These are phyloP conservation scores for Apiotrichum sp. DNA, from an alignment of 1,284 basidiomycete genomes.

Conservation along the genomic window DNA sequence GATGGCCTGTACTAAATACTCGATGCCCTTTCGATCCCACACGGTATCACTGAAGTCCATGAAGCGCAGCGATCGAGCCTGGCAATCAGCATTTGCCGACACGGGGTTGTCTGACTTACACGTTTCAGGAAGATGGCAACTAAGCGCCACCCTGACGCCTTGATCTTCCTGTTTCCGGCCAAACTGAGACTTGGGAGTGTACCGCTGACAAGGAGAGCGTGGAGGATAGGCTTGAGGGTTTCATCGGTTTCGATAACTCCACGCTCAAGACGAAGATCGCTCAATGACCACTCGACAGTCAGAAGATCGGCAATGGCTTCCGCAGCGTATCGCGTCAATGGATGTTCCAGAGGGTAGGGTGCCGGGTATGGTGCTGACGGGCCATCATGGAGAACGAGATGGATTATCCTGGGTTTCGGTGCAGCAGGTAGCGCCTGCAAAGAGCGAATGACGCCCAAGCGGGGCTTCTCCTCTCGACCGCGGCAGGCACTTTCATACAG, in stretches of 20 bases:
- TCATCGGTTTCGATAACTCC: constrained; percentile 72
- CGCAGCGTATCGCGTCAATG: constrained; percentile 62
- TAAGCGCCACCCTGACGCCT: constrained; percentile 68
- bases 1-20: constrained; percentile 72
- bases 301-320: constrained; percentile 81
- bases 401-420: constrained; percentile 31
- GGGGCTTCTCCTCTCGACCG: constrained; percentile 52
- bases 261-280: constrained; percentile 68
- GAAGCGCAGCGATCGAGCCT: constrained; percentile 72
- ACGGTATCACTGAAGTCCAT: constrained; percentile 83
- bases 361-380: constrained; percentile 7
- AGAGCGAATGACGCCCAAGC: constrained; percentile 62
- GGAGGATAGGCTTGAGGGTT: constrained; percentile 81
- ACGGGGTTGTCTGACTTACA: constrained; percentile 45
- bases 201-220: constrained; percentile 78
- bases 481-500: constrained; percentile 46
- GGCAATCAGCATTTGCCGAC: constrained; percentile 1
- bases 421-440: constrained; percentile 52
- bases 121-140: constrained; percentile 73
- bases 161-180: constrained; percentile 77
- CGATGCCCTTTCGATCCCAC: constrained; percentile 75
- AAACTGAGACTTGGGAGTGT: constrained; percentile 77
- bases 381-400: constrained; percentile 27
- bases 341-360: constrained; percentile 42
- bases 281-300: constrained; percentile 79